Percentiles rank a stretch among this genome's conserved stretches.
These are phyloP conservation scores for Acephala macrosclerotiorum DNA, from an alignment of 2,329 filamentous ascomycete genomes.

Conservation along the genomic window DNA sequence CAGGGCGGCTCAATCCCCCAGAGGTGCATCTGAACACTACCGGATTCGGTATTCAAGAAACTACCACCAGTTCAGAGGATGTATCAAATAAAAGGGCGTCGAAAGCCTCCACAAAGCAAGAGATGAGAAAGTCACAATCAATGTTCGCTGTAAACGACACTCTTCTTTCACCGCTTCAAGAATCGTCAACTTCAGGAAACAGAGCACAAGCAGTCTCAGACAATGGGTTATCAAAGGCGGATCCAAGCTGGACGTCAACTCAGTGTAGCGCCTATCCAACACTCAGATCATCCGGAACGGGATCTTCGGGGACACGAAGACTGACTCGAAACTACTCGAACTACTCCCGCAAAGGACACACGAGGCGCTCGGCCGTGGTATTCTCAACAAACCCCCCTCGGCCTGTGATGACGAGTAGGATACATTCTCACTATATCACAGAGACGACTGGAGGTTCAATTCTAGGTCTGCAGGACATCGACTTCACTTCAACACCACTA, in stretches of 20 bases:
- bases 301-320: slow-evolving; percentile 29
- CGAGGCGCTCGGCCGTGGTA: slow-evolving; percentile 31
- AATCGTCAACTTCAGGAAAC: slow-evolving; percentile 24
- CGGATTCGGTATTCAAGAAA: slow-evolving; percentile 27
- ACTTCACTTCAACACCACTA: slow-evolving; percentile 35
- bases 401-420: slow-evolving; percentile 23
- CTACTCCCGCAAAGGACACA: slow-evolving; percentile 40
- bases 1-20: slow-evolving; percentile 27
- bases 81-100: slow-evolving; percentile 15
- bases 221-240: slow-evolving; percentile 34
- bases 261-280: slow-evolving; percentile 35
- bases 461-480: slow-evolving; percentile 36
- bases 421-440: slow-evolving; percentile 7
- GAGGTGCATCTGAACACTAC: slow-evolving; percentile 36
- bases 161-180: slow-evolving; percentile 22
- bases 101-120: slow-evolving; percentile 14
- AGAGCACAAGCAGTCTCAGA: slow-evolving; percentile 37
- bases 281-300: slow-evolving; percentile 31
- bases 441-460: slow-evolving; percentile 18
- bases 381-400: slow-evolving; percentile 20
- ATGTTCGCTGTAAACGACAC: slow-evolving; percentile 26
- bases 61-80: slow-evolving; percentile 13
- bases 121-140: slow-evolving; percentile 29
- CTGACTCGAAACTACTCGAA: slow-evolving; percentile 40
- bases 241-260: slow-evolving; percentile 39